A percentile compares a stretch with the other conserved stretches of the same genome.
Evolutionary conservation across 192 early-diverging fungal species (phyloP).

Genomic region (Chytriomyces hyalinus): DNA sequence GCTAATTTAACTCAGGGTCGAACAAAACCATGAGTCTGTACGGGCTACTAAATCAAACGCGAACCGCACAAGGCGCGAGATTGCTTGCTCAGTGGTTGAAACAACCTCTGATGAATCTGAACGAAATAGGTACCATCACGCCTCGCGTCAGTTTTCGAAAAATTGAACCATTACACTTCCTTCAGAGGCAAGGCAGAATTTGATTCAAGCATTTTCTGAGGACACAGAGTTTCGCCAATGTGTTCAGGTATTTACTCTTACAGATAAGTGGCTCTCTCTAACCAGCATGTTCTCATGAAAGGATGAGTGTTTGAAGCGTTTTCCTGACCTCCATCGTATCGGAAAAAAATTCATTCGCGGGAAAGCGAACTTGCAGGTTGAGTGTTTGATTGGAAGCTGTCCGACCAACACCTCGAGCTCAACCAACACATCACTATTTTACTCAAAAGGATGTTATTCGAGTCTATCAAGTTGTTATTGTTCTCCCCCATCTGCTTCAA

Average conservation of each 20-base stretch:
- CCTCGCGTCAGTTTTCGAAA: too few species aligned
- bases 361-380: slow-evolving; percentile 66
- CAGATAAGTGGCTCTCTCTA: background rate
- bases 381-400: background rate
- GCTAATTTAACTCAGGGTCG: slow-evolving; percentile 39
- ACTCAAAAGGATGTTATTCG: slow-evolving; percentile 77
- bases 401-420: slow-evolving; percentile 17
- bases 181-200: slow-evolving; percentile 68
- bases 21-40: slow-evolving; percentile 75
- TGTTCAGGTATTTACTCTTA: slow-evolving; percentile 40
- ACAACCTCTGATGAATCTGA: slow-evolving; percentile 79
- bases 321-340: slow-evolving; percentile 90
- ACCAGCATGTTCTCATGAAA: slow-evolving; percentile 42
- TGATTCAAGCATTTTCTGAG: slow-evolving; percentile 74
- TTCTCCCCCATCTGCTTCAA: slow-evolving; percentile 68
- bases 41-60: slow-evolving; percentile 87
- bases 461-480: slow-evolving; percentile 82
- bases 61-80: slow-evolving; percentile 84
- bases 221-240: slow-evolving; percentile 68
- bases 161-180: background rate
- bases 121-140: slow-evolving; percentile 63
- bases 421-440: slow-evolving; percentile 12
- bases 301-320: slow-evolving; percentile 74
- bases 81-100: slow-evolving; percentile 91
- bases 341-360: slow-evolving; percentile 82